Conservation (phyloP, 1,284 basidiomycete species). For the Ganoderma resinaceum region DNA sequence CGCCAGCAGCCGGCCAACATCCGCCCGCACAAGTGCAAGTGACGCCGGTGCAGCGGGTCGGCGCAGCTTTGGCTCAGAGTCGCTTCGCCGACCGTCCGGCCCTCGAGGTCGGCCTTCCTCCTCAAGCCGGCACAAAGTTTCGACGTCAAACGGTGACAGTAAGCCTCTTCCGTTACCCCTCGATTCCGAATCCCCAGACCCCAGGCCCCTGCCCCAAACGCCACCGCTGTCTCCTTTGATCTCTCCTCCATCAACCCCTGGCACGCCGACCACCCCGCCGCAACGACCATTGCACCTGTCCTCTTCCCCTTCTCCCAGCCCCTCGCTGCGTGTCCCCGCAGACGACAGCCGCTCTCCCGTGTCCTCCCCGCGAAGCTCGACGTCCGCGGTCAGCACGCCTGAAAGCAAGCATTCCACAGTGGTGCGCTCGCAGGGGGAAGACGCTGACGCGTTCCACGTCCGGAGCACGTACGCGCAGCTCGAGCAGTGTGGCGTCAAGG, state of each 20-base stretch:
- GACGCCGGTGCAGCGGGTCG: constrained; percentile 27
- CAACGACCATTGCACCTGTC: constrained; percentile 15
- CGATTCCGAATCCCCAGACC: constrained; percentile 9
- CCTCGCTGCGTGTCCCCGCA: constrained; percentile 23
- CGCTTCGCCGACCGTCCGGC: constrained; percentile 25
- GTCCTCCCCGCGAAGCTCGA: constrained; percentile 44
- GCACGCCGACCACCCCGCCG: constrained; percentile 23
- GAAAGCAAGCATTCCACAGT: constrained; percentile 62
- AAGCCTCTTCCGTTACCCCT: constrained; percentile 18
- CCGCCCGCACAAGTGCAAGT: constrained; percentile 28
- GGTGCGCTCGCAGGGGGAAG: constrained; percentile 78
- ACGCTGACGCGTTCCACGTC: constrained; percentile 86
- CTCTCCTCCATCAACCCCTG: constrained; percentile 28
- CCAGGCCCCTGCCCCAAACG: constrained; percentile 25
- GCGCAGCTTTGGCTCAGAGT: constrained; percentile 26
- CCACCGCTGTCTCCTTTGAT: constrained; percentile 29
- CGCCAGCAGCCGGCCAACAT: constrained; percentile 38
- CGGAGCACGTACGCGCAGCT: constrained; percentile 89
- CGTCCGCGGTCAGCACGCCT: constrained; percentile 43
- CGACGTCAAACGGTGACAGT: constrained; percentile 14
- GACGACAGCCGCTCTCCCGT: constrained; percentile 24
- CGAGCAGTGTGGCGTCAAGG: constrained; percentile 85
- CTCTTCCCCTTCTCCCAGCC: constrained; percentile 28
- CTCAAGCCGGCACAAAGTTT: constrained; percentile 16
- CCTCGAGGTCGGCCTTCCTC: constrained; percentile 26